Base-by-base conservation (phyloP, 225 moss, liverwort and hornwort genomes). In the Pleurozium schreberi region DNA sequence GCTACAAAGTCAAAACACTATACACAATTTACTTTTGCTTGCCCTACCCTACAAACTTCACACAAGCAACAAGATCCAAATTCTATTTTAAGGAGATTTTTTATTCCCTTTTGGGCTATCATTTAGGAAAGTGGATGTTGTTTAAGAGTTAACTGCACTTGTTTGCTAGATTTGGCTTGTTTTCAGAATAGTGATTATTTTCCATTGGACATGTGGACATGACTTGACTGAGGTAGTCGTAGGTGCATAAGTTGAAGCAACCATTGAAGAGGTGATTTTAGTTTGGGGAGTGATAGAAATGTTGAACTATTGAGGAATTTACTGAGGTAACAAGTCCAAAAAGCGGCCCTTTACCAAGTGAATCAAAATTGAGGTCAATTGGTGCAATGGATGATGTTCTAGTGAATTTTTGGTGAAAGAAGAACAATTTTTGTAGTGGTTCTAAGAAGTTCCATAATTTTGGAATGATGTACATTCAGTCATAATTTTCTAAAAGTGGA, bases 361-460 rank as follows among this genome's bases (percentile, higher is more conserved):
- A 69, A 70, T 70, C 3, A 7, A 42, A 70, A 26, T 26, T 25
- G 1, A 0, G 1, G 7, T 23, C 4, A 8, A 69, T 40, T 40
- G 7, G 4, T 70, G 9, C 9, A 42, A 25, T 70, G 3, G 42
- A 42, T 70, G 42, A 42, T 26, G 8, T 70, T 70, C 27, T 0
- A 26, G 3, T 42, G 15, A 26, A 42, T 70, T 42, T 26, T 42
- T 1, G 14, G 1, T 27, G 12, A 42, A 42, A 70, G 14, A 1
- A 42, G 1, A 70, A 14, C 26, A 8, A 42, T 26, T 26, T 43
- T 0, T 43, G 0, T 1, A 43, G 0, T 70, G 2, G 27, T 43
- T 1, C 1, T 5, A 43, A 15, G 9, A 71, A 71, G 3, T 71
- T 71, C 16, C 9, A 43, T 42, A 27, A 43, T 43, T 43, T 71